A percentile compares a stretch with the other conserved stretches of the same genome.
These are phyloP conservation scores for Darksidea phi DNA, from an alignment of 495 filamentous ascomycete species.

Conservation along the genomic window DNA sequence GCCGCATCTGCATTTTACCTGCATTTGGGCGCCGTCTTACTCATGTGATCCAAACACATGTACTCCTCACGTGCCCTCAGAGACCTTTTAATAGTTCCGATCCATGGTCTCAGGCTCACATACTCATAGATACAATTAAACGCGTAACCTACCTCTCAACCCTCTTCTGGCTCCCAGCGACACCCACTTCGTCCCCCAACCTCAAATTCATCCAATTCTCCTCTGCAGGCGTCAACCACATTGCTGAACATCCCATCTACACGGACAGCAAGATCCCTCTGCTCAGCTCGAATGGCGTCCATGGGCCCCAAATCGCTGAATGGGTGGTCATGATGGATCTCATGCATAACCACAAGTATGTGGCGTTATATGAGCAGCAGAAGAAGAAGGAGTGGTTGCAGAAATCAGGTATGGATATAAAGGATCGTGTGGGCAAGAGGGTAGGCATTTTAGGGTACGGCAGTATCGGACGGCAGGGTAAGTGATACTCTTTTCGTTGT, in stretches of 20 bases:
- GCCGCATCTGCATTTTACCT: background rate
- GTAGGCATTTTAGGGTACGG: conserved; percentile 84
- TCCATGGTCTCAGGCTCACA: conserved; percentile 12
- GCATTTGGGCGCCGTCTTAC: background rate
- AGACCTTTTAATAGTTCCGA: too few species aligned
- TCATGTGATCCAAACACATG: background rate
- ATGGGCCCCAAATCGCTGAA: conserved; percentile 83
- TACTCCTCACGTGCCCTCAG: too few species aligned
- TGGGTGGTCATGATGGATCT: conserved; percentile 64
- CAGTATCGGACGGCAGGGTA: conserved; percentile 70
- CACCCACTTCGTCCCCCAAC: conserved; percentile 51
- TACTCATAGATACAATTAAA: conserved; percentile 50
- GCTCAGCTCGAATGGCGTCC: conserved; percentile 72
- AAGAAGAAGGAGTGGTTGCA: conserved; percentile 54
- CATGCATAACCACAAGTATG: conserved; percentile 56
- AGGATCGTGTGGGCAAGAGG: conserved; percentile 55
- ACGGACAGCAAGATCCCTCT: conserved; percentile 62
- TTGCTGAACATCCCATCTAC: conserved; percentile 62
- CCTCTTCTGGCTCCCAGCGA: conserved; percentile 53
- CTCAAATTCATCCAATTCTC: conserved; percentile 72
- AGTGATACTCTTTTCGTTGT: conserved; percentile 1
- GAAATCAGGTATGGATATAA: conserved; percentile 39
- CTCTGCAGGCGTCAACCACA: conserved; percentile 71
- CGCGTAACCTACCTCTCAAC: conserved; percentile 66
- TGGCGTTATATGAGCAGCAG: conserved; percentile 51